Evolutionary conservation across 2,329 filamentous ascomycete genomes (phyloP), one percentile per base, ranked within the genome.

Genomic region (Xylaria sp.): DNA sequence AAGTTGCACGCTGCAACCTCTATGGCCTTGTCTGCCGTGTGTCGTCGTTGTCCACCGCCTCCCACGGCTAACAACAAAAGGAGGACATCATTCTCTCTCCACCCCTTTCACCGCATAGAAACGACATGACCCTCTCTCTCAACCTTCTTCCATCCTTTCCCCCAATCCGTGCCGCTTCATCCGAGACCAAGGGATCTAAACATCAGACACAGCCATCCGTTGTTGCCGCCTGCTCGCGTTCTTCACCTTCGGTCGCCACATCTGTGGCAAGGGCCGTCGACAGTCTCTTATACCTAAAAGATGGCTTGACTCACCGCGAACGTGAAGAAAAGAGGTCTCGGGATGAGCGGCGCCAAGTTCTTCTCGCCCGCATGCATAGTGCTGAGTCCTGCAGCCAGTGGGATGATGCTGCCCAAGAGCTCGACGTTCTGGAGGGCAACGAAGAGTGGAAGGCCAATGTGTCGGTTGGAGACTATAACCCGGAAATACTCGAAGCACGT

Each of bases 351-450:
- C 89, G 86, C 77, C 87, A 90, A 75, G 83, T 91, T 10, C 78
- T 94, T 48, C 85, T 87, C 68, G 77, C 89, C 69, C 86, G 86
- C 70, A 85, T 94, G 84, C 87, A 88, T 71, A 87, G 89, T 80
- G 92, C 93, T 69, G 85, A 88, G 67, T 87, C 87, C 0, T 86
- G 90, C 72, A 81, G 85, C 58, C 89, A 94, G 76, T 97, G 94
- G 93, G 87, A 90, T 72, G 82, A 83, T 18, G 91, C 92, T 10
- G 94, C 94, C 2, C 85, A 84, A 50, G 90, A 94, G 76, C 86
- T 97, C 50, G 94, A 97, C 76, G 78, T 85, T 10, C 82, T 97
- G 15, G 93, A 97, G 77, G 90, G 90, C 53, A 93, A 95, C 76
- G 90, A 95, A 72, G 81, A 83, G 32, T 97, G 94, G 94, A 97